A percentile compares a stretch with the other conserved stretches of the same genome.
These are phyloP conservation scores for Leccinum incarnatum DNA, from an alignment of 768 basidiomycete genomes.

Conservation along the genomic window DNA sequence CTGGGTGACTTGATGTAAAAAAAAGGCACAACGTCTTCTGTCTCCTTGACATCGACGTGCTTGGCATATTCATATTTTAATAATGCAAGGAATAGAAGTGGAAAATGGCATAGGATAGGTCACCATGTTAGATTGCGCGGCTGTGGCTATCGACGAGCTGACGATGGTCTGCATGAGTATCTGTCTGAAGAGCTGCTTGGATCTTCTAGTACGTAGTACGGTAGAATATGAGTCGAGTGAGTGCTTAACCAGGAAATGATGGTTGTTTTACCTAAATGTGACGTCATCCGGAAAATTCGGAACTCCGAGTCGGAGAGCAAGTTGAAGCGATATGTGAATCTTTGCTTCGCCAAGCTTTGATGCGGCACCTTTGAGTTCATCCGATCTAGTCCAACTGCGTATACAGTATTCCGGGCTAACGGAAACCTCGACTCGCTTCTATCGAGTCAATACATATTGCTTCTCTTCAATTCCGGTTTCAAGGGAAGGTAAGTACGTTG, in stretches of 20 bases:
- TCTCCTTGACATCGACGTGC: neutral
- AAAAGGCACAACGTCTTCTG: neutral
- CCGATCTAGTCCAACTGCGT: too few relatives aligned
- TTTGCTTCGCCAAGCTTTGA: too few relatives aligned
- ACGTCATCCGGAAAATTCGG: too few relatives aligned
- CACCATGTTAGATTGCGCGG: neutral
- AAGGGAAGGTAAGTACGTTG: neutral
- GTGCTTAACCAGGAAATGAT: neutral
- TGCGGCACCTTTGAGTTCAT: too few relatives aligned
- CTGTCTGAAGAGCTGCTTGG: neutral
- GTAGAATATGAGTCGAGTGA: neutral
- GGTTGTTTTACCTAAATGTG: too few relatives aligned
- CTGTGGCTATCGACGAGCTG: neutral
- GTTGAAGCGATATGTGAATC: too few relatives aligned
- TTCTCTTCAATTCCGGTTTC: neutral
- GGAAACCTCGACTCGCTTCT: neutral
- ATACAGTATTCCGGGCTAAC: neutral
- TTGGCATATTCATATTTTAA: conserved; percentile 2
- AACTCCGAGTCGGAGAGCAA: too few relatives aligned
- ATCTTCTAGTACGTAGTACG: neutral
- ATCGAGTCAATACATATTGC: neutral
- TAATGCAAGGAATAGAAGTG: neutral
- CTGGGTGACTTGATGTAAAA: conserved; percentile 72
- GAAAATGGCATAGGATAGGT: conserved; percentile 2
- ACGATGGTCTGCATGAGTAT: neutral